phyloP scores from a whole-genome alignment of 352 stramenopile genomes.

The Poterioochromonas sp. region DNA sequence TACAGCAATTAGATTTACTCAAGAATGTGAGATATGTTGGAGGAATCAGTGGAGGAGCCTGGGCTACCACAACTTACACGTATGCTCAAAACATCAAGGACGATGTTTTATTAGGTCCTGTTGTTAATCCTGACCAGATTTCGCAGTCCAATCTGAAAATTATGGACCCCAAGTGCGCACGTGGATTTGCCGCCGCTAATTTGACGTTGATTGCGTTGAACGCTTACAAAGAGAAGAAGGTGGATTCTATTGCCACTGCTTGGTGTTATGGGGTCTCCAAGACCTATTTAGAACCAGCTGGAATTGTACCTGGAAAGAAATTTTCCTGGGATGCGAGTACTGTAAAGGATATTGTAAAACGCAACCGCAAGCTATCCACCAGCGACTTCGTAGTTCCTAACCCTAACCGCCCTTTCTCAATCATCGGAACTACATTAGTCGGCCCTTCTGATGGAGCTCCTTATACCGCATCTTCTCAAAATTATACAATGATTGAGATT shows the following conservation, averaged over 20 bases:
- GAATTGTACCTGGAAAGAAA: neutral
- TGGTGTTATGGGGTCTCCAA: slow-evolving; percentile 7
- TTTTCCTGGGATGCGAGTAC: slow-evolving; percentile 26
- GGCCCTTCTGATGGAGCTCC: neutral
- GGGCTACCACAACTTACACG: slow-evolving; percentile 10
- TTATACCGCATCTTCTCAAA: neutral
- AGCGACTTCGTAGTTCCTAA: neutral
- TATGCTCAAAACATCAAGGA: slow-evolving; percentile 9
- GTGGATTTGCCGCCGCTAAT: neutral
- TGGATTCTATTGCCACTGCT: neutral
- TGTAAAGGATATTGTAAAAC: neutral
- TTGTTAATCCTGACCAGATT: neutral
- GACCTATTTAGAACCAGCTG: slow-evolving; percentile 20
- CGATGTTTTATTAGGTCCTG: neutral
- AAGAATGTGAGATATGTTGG: slow-evolving; percentile 13
- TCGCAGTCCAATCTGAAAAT: neutral
- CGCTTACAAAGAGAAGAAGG: neutral
- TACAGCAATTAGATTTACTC: neutral
- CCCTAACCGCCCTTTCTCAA: neutral
- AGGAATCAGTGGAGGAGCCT: slow-evolving; percentile 24
- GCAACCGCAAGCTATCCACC: neutral
- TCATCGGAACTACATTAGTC: slow-evolving; percentile 19
- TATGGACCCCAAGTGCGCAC: neutral
- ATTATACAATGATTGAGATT: slow-evolving; percentile 24
- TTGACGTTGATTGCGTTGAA: neutral